Evolutionary conservation across 805 yeast genomes (phyloP).

Genomic region (Saccharomycopsis sp.): DNA sequence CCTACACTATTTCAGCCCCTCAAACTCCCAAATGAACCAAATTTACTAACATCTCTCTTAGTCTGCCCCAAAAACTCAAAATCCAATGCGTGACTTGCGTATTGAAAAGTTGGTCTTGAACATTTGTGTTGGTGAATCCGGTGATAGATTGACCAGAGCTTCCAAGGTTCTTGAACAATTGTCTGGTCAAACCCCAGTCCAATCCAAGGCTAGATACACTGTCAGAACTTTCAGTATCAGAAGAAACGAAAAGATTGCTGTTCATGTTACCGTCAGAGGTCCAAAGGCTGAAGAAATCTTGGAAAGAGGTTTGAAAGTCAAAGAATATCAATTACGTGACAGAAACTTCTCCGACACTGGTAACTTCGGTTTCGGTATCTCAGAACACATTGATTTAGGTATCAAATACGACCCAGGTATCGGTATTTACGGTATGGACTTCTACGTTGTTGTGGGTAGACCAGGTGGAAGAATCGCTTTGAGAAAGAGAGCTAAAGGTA

Average conservation of each 20-base stretch:
- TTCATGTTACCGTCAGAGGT: constrained; percentile 99
- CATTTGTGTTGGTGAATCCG: constrained; percentile 99
- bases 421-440: constrained; percentile 99
- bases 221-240: constrained; percentile 99
- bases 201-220: constrained; percentile 99
- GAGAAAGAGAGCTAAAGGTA: constrained; percentile 90
- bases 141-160: constrained; percentile 99
- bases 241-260: constrained; percentile 99
- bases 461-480: constrained; percentile 98
- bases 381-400: constrained; percentile 99
- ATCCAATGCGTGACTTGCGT: constrained; percentile 98
- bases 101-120: constrained; percentile 99
- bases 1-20: no score
- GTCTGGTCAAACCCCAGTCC: constrained; percentile 99
- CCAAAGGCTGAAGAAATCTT: constrained; percentile 99
- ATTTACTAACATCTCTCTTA: constrained; percentile 6
- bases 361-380: constrained; percentile 99
- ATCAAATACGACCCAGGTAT: constrained; percentile 99
- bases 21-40: neutral
- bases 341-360: constrained; percentile 98
- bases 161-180: constrained; percentile 99
- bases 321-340: constrained; percentile 94
- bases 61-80: constrained; percentile 52
- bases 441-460: constrained; percentile 99
- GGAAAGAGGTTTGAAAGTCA: constrained; percentile 99